A percentile compares a stretch with the other conserved stretches of the same genome.
phyloP scores from a whole-genome alignment of 202 grass and related monocot genomes.

The Cymbopogon flexuosus region DNA sequence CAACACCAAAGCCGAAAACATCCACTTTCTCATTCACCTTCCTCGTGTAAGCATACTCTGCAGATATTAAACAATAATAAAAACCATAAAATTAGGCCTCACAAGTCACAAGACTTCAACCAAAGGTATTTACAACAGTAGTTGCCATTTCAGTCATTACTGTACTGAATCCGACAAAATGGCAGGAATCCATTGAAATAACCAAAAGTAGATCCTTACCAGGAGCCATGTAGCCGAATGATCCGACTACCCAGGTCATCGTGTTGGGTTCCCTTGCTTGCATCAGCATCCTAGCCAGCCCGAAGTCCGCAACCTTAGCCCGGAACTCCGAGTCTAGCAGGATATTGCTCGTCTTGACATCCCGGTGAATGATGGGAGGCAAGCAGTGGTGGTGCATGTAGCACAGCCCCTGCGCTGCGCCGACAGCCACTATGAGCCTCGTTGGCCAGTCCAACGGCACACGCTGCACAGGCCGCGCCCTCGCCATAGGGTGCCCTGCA shows the following conservation, averaged over 20 bases:
- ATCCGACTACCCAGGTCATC: background rate
- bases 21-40: slow-evolving; percentile 16
- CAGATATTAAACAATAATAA: background rate
- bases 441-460: slow-evolving; percentile 1
- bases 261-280: background rate
- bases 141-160: background rate
- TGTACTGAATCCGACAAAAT: background rate
- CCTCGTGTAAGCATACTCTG: slow-evolving; percentile 20
- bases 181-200: background rate
- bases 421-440: background rate
- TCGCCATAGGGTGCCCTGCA: background rate
- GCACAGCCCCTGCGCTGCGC: background rate
- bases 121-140: background rate
- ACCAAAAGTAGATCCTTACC: background rate
- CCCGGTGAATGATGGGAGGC: slow-evolving; percentile 2
- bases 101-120: background rate
- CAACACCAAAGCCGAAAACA: slow-evolving; percentile 13
- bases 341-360: slow-evolving; percentile 18
- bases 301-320: slow-evolving; percentile 10
- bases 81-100: background rate
- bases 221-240: slow-evolving; percentile 18
- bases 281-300: background rate
- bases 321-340: background rate
- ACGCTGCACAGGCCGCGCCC: background rate
- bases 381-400: slow-evolving; percentile 19